Percentiles rank a stretch among this genome's conserved stretches.
Conservation (phyloP, 768 basidiomycete genomes). For the Rhodocollybia butyracea region DNA sequence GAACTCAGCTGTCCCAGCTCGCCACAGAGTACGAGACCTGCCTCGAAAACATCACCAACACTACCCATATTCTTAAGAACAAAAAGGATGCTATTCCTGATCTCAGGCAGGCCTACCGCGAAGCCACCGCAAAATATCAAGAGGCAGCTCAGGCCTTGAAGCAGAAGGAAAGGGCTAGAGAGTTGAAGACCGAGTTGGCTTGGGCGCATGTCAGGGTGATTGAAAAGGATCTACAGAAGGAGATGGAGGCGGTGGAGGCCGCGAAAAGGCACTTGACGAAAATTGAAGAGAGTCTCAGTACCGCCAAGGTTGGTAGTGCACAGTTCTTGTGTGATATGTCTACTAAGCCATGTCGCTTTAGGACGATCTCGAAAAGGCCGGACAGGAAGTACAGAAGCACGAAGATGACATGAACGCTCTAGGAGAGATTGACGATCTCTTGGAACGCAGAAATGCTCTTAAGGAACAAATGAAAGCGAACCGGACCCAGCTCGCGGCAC, state of each 20-base stretch:
- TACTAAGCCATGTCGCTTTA: conserved; percentile 10
- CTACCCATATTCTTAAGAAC: conserved; percentile 58
- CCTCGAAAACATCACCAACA: conserved; percentile 66
- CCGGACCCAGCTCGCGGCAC: conserved; percentile 36
- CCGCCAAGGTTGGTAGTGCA: conserved; percentile 33
- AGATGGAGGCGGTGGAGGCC: conserved; percentile 39
- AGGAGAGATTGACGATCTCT: conserved; percentile 48
- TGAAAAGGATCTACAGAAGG: conserved; percentile 46
- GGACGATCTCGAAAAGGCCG: conserved; percentile 29
- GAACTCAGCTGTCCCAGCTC: conserved; percentile 88
- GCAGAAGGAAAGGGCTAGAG: conserved; percentile 63
- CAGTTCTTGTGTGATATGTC: not conserved
- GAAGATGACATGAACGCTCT: conserved; percentile 39
- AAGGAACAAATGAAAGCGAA: conserved; percentile 43
- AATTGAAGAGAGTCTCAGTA: conserved; percentile 34
- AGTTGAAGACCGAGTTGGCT: conserved; percentile 76
- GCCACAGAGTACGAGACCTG: conserved; percentile 83
- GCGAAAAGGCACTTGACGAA: conserved; percentile 34
- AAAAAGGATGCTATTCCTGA: conserved; percentile 82
- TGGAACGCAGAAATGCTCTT: conserved; percentile 29
- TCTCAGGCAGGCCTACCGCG: conserved; percentile 53
- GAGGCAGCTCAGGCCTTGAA: conserved; percentile 75
- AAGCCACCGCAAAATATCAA: conserved; percentile 57
- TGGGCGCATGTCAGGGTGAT: conserved; percentile 84
- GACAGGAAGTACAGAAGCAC: conserved; percentile 29